Conservation (phyloP, 2,329 filamentous ascomycete genomes). For the Teratosphaeria zuluensis region DNA sequence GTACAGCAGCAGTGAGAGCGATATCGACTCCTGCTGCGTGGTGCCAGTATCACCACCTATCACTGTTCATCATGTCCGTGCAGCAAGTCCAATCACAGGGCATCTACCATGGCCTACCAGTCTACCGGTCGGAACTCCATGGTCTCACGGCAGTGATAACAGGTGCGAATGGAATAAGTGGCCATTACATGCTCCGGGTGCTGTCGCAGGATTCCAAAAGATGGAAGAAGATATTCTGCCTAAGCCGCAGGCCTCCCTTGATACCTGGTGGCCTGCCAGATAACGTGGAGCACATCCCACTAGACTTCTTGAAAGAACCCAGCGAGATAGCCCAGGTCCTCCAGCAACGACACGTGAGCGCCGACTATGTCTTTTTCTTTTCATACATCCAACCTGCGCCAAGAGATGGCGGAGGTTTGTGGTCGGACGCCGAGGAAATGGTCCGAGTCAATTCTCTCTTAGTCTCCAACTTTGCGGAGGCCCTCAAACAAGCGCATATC, state of each 20-base stretch:
- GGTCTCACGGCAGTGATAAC: slow-evolving; percentile 44
- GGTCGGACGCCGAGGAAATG: slow-evolving; percentile 43
- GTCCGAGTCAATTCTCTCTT: slow-evolving; percentile 40
- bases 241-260: slow-evolving; percentile 38
- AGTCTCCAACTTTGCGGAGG: slow-evolving; percentile 40
- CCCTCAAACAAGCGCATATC: slow-evolving; percentile 33
- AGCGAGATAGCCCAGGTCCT: slow-evolving; percentile 29
- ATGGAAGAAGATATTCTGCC: slow-evolving; percentile 45
- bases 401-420: slow-evolving; percentile 35
- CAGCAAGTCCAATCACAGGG: slow-evolving; percentile 25
- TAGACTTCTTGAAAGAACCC: slow-evolving; percentile 30
- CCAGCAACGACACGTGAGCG: slow-evolving; percentile 24
- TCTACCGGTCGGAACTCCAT: slow-evolving; percentile 31
- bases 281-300: slow-evolving; percentile 23
- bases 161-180: slow-evolving; percentile 45
- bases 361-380: slow-evolving; percentile 45
- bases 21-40: not conserved
- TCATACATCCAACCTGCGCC: slow-evolving; percentile 45
- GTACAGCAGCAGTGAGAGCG: not conserved
- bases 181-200: slow-evolving; percentile 28
- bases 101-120: slow-evolving; percentile 44
- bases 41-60: not conserved
- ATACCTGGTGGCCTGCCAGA: slow-evolving; percentile 17
- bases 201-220: slow-evolving; percentile 37
- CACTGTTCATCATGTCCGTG: slow-evolving; percentile 7